Conservation (phyloP, 1,284 basidiomycete species). For the Ceratobasidium papillatum region DNA sequence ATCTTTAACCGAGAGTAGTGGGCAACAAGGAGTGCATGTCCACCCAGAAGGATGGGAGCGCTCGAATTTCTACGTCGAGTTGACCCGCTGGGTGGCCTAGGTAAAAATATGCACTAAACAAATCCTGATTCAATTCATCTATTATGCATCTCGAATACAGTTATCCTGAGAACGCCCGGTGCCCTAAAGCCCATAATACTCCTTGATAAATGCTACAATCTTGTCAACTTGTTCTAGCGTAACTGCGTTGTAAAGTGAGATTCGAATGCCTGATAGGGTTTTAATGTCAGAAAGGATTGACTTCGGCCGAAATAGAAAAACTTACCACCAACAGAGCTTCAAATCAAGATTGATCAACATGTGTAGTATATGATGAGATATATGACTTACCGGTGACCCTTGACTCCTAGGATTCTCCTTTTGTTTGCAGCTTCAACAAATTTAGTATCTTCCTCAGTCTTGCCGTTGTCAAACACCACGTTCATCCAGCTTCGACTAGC, state of each 20-base stretch:
- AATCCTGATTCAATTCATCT: background rate
- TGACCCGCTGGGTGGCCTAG: slow-evolving; percentile 65
- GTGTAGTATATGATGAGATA: background rate
- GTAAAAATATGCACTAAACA: background rate
- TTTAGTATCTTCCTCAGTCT: slow-evolving; percentile 70
- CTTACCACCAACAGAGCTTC: slow-evolving; percentile 71
- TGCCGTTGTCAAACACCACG: slow-evolving; percentile 80
- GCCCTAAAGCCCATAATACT: slow-evolving; percentile 34
- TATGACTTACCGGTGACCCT: slow-evolving; percentile 83
- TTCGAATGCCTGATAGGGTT: slow-evolving; percentile 72
- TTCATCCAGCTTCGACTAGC: slow-evolving; percentile 93
- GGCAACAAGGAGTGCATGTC: slow-evolving; percentile 64
- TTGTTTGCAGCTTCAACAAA: slow-evolving; percentile 84
- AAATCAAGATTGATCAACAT: slow-evolving; percentile 3
- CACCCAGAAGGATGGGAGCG: slow-evolving; percentile 84
- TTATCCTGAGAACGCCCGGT: background rate
- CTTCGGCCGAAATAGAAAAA: slow-evolving; percentile 46
- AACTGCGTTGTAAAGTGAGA: slow-evolving; percentile 95
- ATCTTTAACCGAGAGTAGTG: slow-evolving; percentile 40
- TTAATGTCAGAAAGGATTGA: slow-evolving; percentile 46
- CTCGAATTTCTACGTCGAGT: slow-evolving; percentile 82
- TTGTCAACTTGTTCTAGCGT: slow-evolving; percentile 78
- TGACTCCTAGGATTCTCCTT: slow-evolving; percentile 82
- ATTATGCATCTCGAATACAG: background rate
- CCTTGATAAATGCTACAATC: slow-evolving; percentile 43